A percentile compares a stretch with the other conserved stretches of the same genome.
These are phyloP conservation scores for Elongisporangium undulatum DNA, from an alignment of 352 stramenopile genomes.

Conservation along the genomic window DNA sequence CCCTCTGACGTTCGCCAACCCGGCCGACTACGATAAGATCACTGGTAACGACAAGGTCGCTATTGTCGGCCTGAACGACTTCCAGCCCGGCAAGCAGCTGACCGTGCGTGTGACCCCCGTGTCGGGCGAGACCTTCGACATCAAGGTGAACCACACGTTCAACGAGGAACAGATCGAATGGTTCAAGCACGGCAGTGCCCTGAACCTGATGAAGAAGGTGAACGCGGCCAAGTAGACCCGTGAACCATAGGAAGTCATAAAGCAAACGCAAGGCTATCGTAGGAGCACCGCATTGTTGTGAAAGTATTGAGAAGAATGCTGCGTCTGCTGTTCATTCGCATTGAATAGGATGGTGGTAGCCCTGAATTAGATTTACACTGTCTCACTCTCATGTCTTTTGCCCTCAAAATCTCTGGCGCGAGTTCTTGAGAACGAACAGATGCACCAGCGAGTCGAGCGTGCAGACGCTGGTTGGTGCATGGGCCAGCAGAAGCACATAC, in stretches of 20 bases:
- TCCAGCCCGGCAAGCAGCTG: conserved; percentile 85
- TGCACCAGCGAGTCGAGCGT: conserved; percentile 18
- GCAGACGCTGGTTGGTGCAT: conserved; percentile 28
- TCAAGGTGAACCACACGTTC: conserved; percentile 93
- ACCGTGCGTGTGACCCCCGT: conserved; percentile 76
- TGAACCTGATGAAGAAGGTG: conserved; percentile 94
- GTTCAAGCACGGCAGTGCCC: conserved; percentile 92
- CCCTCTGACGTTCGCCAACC: conserved; percentile 90
- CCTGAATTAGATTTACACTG: background rate
- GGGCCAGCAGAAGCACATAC: conserved; percentile 28
- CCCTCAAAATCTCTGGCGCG: conserved; percentile 13
- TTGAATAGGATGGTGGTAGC: background rate
- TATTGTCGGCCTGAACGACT: conserved; percentile 84
- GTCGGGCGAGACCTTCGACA: conserved; percentile 70
- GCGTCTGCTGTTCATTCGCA: background rate
- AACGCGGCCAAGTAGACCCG: conserved; percentile 37
- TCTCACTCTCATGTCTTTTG: background rate
- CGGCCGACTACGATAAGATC: conserved; percentile 92
- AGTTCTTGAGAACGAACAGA: conserved; percentile 26
- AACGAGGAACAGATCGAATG: conserved; percentile 94
- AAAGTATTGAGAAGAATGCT: conserved; percentile 17
- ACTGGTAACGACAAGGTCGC: conserved; percentile 89
- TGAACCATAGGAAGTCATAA: conserved; percentile 30
- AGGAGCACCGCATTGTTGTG: conserved; percentile 21
- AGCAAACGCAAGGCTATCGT: conserved; percentile 13